A percentile compares a stretch with the other conserved stretches of the same genome.
Evolutionary conservation across 768 basidiomycete genomes (phyloP).

Genomic region (Dacryopinax spathularia): DNA sequence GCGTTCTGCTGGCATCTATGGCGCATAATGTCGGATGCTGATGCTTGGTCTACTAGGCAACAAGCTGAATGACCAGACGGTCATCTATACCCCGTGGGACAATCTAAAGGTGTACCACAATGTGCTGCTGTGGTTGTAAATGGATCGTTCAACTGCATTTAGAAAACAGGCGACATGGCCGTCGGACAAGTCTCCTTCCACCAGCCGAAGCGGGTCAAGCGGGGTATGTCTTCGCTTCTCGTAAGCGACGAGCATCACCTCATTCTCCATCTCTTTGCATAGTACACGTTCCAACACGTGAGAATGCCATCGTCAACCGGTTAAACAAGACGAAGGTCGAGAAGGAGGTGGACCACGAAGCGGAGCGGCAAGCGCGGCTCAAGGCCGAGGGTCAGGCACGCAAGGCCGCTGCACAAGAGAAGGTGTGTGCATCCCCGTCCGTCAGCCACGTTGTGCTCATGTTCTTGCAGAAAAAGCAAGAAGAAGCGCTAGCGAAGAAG

Average conservation of each 20-base stretch:
- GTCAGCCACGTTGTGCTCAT: not conserved
- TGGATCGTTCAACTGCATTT: too few species aligned
- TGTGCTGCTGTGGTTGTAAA: too few species aligned
- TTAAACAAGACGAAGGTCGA: conserved; percentile 87
- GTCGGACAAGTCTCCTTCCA: conserved; percentile 94
- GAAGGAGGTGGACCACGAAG: conserved; percentile 76
- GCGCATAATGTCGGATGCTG: not conserved
- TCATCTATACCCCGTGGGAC: conserved; percentile 86
- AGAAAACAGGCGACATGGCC: conserved; percentile 98
- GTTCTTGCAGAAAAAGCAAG: conserved; percentile 52
- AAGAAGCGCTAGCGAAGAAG: conserved; percentile 53
- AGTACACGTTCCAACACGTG: conserved; percentile 69
- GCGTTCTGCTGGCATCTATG: not conserved
- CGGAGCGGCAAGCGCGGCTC: conserved; percentile 66
- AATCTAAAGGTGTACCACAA: conserved; percentile 63
- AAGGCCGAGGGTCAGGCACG: conserved; percentile 58
- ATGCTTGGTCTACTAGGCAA: conserved; percentile 43
- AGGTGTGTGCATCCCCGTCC: conserved; percentile 32
- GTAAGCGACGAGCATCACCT: too few species aligned
- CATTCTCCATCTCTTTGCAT: too few species aligned
- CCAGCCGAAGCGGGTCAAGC: conserved; percentile 74
- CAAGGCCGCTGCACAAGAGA: conserved; percentile 47
- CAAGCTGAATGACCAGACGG: conserved; percentile 83
- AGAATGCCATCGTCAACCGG: conserved; percentile 82
- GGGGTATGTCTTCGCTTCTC: conserved; percentile 47